Evolutionary conservation across 371 early-diverging fungal genomes (phyloP).

Genomic region (Rhizomucor pusillus): DNA sequence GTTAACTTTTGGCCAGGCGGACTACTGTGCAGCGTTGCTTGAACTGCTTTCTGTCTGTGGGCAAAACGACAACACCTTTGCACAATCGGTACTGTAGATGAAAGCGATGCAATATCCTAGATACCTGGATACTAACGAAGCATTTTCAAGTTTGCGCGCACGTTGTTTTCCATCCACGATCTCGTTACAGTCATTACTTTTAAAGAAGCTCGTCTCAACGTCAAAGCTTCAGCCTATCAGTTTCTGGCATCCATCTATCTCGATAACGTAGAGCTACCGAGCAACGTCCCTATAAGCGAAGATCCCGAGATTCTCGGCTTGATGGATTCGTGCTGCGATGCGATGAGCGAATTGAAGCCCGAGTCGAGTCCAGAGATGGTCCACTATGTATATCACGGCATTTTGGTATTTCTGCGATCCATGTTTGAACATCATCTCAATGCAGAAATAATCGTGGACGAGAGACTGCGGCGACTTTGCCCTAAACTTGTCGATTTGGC

Average conservation of each 20-base stretch:
- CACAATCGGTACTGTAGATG: constrained; percentile 35
- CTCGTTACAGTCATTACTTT: constrained; percentile 18
- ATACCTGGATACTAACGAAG: not conserved
- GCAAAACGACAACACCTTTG: constrained; percentile 51
- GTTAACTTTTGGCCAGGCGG: constrained; percentile 16
- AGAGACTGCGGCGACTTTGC: constrained; percentile 14
- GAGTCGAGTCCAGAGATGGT: not conserved
- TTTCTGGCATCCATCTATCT: constrained; percentile 38
- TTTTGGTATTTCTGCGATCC: constrained; percentile 26
- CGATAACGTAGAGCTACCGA: constrained; percentile 28
- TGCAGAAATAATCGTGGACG: constrained; percentile 21
- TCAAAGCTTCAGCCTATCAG: constrained; percentile 25
- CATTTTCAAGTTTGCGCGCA: constrained; percentile 28
- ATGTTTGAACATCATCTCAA: constrained; percentile 32
- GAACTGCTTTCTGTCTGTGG: constrained; percentile 44
- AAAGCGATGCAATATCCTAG: not conserved
- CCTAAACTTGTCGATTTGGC: constrained; percentile 20
- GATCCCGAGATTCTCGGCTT: constrained; percentile 15
- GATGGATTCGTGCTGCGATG: constrained; percentile 14
- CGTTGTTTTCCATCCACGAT: constrained; percentile 28
- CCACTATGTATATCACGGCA: constrained; percentile 23
- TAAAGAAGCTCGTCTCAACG: constrained; percentile 1
- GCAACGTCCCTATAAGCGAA: constrained; percentile 18
- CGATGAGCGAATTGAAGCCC: constrained; percentile 10
- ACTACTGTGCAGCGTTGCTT: constrained; percentile 41